phyloP scores from a whole-genome alignment of 768 basidiomycete species.

The Boletus reticulatus region DNA sequence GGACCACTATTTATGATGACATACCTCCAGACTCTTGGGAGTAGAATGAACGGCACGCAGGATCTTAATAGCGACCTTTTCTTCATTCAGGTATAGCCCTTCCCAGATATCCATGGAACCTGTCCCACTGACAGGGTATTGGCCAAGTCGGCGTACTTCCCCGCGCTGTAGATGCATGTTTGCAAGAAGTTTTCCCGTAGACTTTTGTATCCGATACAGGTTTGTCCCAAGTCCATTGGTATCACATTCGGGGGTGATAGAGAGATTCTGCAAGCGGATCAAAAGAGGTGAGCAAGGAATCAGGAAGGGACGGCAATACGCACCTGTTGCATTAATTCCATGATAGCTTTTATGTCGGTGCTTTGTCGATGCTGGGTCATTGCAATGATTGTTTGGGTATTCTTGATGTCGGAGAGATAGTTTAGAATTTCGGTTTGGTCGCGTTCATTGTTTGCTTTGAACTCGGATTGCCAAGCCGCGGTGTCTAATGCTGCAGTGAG shows the following conservation, averaged over 20 bases:
- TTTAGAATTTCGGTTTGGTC: slow-evolving; percentile 46
- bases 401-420: slow-evolving; percentile 43
- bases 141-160: slow-evolving; percentile 49
- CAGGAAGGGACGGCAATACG: not conserved
- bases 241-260: slow-evolving; percentile 11
- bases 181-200: slow-evolving; percentile 46
- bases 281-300: slow-evolving; percentile 12
- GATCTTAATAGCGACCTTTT: slow-evolving; percentile 58
- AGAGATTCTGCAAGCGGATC: slow-evolving; percentile 22
- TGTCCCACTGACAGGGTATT: slow-evolving; percentile 50
- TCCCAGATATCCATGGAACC: slow-evolving; percentile 56
- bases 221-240: slow-evolving; percentile 48
- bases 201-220: slow-evolving; percentile 48
- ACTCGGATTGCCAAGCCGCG: slow-evolving; percentile 47
- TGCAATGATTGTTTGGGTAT: slow-evolving; percentile 37
- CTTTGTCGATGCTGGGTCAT: slow-evolving; percentile 32
- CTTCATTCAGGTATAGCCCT: slow-evolving; percentile 50
- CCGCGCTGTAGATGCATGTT: slow-evolving; percentile 50
- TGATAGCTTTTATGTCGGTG: slow-evolving; percentile 40
- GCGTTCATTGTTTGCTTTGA: slow-evolving; percentile 35
- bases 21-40: slow-evolving; percentile 43
- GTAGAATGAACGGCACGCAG: slow-evolving; percentile 50
- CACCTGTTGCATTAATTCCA: slow-evolving; percentile 52
- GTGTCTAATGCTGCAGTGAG: slow-evolving; percentile 45
- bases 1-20: not conserved